A percentile compares a stretch with the other conserved stretches of the same genome.
Evolutionary conservation across 306 rosid species (phyloP).

Genomic region (Prunus mongolica): DNA sequence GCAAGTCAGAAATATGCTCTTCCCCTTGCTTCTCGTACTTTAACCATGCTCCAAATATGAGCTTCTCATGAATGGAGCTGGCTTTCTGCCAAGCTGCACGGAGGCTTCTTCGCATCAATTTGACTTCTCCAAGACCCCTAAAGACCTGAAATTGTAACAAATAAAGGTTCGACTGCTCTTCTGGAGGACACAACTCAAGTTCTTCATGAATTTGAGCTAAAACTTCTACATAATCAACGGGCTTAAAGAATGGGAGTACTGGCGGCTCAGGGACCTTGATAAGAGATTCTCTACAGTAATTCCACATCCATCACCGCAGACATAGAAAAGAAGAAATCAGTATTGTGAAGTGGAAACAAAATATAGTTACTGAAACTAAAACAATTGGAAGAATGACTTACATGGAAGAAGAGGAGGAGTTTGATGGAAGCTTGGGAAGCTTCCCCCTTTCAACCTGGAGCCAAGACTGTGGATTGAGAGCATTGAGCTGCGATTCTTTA

Average conservation of each 20-base stretch:
- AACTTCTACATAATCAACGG: constrained; percentile 78
- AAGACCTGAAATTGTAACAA: constrained; percentile 80
- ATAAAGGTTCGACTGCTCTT: constrained; percentile 71
- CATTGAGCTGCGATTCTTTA: constrained; percentile 69
- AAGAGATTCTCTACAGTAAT: constrained; percentile 70
- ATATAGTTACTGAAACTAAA: neutral
- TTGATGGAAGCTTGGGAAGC: constrained; percentile 57
- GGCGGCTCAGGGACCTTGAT: constrained; percentile 82
- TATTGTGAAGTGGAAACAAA: neutral
- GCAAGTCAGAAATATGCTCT: constrained; percentile 62
- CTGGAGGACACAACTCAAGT: constrained; percentile 69
- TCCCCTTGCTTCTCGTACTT: constrained; percentile 90
- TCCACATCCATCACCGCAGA: constrained; percentile 16
- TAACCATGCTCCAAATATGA: constrained; percentile 86
- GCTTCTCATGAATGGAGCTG: constrained; percentile 64
- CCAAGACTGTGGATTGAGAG: constrained; percentile 86
- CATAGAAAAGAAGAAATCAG: neutral
- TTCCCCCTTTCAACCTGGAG: constrained; percentile 97
- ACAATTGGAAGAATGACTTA: constrained; percentile 32
- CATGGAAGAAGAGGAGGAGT: constrained; percentile 70
- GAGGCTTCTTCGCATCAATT: constrained; percentile 87
- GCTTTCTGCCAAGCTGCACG: constrained; percentile 84
- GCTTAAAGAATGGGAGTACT: constrained; percentile 71
- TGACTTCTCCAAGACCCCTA: constrained; percentile 81
- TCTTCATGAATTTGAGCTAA: constrained; percentile 96